Conservation (phyloP, 345 rosid species). For the Populus simonii region DNA sequence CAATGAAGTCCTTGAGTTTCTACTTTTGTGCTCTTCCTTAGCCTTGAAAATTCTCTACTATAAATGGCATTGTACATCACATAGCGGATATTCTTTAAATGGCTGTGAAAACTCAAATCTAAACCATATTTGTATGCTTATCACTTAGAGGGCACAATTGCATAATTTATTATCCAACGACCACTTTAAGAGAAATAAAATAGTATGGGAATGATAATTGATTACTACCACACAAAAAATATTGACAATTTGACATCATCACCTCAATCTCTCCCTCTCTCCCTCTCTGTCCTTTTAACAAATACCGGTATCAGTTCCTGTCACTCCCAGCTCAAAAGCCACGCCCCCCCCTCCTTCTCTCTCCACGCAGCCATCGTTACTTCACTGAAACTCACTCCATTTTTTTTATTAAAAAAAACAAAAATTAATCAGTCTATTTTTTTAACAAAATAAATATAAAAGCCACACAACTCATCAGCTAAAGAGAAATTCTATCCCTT, state of each 20-base stretch:
- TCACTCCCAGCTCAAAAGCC: not conserved
- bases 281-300: not conserved
- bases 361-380: slow-evolving; percentile 13
- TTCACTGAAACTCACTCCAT: not conserved
- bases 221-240: not conserved
- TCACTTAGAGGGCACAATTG: not conserved
- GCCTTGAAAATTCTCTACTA: not conserved
- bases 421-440: not conserved
- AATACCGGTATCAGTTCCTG: not conserved
- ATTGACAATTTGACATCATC: not conserved
- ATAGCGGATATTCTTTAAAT: too few relatives aligned
- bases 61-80: too few relatives aligned
- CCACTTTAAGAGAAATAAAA: not conserved
- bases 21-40: too few relatives aligned
- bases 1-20: not conserved
- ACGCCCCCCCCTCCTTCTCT: not conserved
- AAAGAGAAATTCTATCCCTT: not conserved
- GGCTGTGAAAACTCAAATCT: too few relatives aligned
- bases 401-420: not conserved
- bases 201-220: not conserved
- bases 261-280: not conserved
- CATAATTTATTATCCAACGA: not conserved
- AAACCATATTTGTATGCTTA: too few relatives aligned
- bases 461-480: slow-evolving; percentile 20
- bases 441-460: not conserved